Conservation (phyloP, 805 yeast genomes). For the Candida glaebosa region DNA sequence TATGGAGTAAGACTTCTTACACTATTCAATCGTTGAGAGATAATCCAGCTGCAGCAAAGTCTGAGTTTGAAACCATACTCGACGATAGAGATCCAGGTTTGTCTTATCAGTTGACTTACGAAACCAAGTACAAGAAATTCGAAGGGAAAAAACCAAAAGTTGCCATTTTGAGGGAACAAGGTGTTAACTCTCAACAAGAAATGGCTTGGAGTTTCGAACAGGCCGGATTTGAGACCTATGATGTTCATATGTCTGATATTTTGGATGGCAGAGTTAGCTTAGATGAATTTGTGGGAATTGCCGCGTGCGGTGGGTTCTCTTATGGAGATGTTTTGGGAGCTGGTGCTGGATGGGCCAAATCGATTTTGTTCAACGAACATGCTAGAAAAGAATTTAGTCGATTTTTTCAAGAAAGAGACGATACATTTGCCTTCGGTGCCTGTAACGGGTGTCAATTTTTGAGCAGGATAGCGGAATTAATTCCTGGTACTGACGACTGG, state of each 20-base stretch:
- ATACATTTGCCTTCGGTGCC: conserved; percentile 96
- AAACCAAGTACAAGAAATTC: conserved; percentile 34
- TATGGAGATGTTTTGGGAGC: conserved; percentile 99
- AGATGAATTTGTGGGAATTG: conserved; percentile 83
- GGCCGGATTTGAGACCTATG: conserved; percentile 92
- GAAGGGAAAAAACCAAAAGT: conserved; percentile 67
- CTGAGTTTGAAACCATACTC: conserved; percentile 69
- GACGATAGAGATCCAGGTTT: conserved; percentile 92
- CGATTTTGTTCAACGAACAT: conserved; percentile 78
- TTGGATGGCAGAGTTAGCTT: conserved; percentile 67
- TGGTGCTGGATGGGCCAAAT: conserved; percentile 98
- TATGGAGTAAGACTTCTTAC: conserved; percentile 87
- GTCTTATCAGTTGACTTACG: conserved; percentile 71
- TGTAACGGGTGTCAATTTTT: conserved; percentile 98
- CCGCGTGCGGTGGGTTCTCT: conserved; percentile 99
- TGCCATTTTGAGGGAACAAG: conserved; percentile 96
- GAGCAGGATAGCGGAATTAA: conserved; percentile 76
- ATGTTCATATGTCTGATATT: conserved; percentile 95
- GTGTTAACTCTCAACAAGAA: conserved; percentile 96
- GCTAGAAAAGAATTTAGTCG: conserved; percentile 72
- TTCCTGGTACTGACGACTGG: conserved; percentile 95
- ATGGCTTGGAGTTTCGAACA: conserved; percentile 96
- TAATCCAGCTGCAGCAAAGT: conserved; percentile 85
- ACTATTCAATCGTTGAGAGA: conserved; percentile 89
- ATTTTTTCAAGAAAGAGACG: conserved; percentile 82